Percentiles rank a stretch among this genome's conserved stretches.
phyloP scores from a whole-genome alignment of 108 stramenopile genomes.

The Pseudonitzschia pungens region DNA sequence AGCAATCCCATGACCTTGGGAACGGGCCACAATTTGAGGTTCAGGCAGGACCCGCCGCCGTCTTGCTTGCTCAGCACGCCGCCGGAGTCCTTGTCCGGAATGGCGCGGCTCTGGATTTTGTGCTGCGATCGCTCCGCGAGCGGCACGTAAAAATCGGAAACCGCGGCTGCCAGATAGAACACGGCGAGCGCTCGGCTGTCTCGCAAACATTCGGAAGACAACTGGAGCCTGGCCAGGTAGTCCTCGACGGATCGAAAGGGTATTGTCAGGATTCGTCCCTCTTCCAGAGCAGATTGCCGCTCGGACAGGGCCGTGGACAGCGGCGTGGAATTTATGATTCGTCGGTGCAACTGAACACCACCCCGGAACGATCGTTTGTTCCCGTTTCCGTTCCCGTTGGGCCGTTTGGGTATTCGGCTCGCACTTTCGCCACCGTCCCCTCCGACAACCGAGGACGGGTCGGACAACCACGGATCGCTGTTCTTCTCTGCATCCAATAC shows the following conservation, averaged over 20 bases:
- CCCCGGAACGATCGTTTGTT: constrained; percentile 1
- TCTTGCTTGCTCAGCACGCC: constrained; percentile 9
- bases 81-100: constrained; percentile 11
- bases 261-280: constrained; percentile 67
- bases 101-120: constrained; percentile 90
- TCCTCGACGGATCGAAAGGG: constrained; percentile 85
- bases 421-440: neutral
- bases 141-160: constrained; percentile 96
- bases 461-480: constrained; percentile 49
- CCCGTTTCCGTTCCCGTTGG: constrained; percentile 8
- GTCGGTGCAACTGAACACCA: constrained; percentile 50
- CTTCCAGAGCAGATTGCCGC: constrained; percentile 47
- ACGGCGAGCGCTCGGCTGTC: constrained; percentile 62
- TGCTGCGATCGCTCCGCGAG: constrained; percentile 74
- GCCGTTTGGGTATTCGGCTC: neutral
- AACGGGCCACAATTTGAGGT: constrained; percentile 74
- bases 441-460: constrained; percentile 6
- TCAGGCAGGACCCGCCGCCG: constrained; percentile 32
- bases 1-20: constrained; percentile 90
- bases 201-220: constrained; percentile 51
- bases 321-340: constrained; percentile 47
- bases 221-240: constrained; percentile 75
- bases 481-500: constrained; percentile 38
- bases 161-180: constrained; percentile 92
- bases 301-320: constrained; percentile 55